A percentile compares a stretch with the other conserved stretches of the same genome.
Evolutionary conservation across 2,329 filamentous ascomycete species (phyloP).

Genomic region (Diaporthe sp.): DNA sequence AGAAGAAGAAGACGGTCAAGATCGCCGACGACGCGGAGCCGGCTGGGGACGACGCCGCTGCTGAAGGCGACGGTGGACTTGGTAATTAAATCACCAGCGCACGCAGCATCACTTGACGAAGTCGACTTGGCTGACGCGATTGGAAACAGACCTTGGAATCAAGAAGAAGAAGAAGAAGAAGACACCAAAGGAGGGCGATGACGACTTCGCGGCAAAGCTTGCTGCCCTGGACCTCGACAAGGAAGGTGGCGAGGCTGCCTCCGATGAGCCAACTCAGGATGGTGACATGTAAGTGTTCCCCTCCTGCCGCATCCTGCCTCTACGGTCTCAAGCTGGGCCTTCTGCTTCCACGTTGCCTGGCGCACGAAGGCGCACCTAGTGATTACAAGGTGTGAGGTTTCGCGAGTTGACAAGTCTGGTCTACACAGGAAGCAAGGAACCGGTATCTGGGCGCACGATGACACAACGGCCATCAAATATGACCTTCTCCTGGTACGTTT

Average conservation of each 20-base stretch:
- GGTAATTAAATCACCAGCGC: conserved; percentile 33
- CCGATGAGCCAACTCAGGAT: conserved; percentile 68
- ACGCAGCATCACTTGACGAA: background rate
- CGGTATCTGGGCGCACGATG: conserved; percentile 90
- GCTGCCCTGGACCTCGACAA: conserved; percentile 73
- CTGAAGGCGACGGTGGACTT: conserved; percentile 54
- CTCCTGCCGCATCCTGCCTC: conserved; percentile 45
- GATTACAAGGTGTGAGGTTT: too few relatives aligned
- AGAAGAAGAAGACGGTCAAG: conserved; percentile 77
- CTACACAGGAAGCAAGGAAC: conserved; percentile 68
- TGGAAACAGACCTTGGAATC: conserved; percentile 61
- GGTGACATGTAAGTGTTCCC: conserved; percentile 78
- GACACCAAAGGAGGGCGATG: conserved; percentile 67
- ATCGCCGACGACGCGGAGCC: conserved; percentile 67
- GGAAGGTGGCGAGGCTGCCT: conserved; percentile 70
- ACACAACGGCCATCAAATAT: conserved; percentile 85
- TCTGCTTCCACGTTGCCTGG: background rate
- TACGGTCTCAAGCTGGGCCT: background rate
- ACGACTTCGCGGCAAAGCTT: conserved; percentile 72
- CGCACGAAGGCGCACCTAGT: background rate
- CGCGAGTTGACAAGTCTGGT: background rate
- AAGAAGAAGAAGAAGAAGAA: conserved; percentile 86
- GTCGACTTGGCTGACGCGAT: conserved; percentile 54
- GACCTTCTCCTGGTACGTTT: conserved; percentile 77
- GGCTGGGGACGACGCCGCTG: conserved; percentile 62